These are phyloP conservation scores for Breviolum minutum DNA, from an alignment of 73 alveolate genomes.

Conservation along the genomic window DNA sequence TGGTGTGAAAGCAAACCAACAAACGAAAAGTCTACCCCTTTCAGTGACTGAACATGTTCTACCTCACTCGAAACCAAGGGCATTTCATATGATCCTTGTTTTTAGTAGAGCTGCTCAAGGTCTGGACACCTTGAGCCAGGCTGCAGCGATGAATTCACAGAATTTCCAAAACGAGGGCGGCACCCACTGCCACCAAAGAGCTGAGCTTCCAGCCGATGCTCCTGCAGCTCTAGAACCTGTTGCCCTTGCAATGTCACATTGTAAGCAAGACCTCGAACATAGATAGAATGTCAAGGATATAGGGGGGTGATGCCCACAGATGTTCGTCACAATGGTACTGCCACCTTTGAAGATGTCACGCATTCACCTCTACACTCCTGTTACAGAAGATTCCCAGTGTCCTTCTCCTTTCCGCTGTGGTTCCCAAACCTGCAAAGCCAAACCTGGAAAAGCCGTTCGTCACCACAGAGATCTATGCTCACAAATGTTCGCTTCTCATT, in stretches of 20 bases:
- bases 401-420: not conserved
- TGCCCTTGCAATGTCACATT: conserved; percentile 62
- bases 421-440: conserved; percentile 40
- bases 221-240: conserved; percentile 29
- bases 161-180: not conserved
- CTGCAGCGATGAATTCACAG: not conserved
- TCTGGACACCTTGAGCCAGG: not conserved
- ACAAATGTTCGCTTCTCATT: too few relatives aligned
- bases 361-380: too few relatives aligned
- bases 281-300: not conserved
- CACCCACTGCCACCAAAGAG: not conserved
- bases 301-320: too few relatives aligned
- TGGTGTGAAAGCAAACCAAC: too few relatives aligned
- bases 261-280: conserved; percentile 52
- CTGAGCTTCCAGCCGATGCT: conserved; percentile 12
- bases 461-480: too few relatives aligned
- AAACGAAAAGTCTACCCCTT: too few relatives aligned
- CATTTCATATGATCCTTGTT: too few relatives aligned
- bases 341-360: not conserved
- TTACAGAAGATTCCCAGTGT: too few relatives aligned
- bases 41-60: too few relatives aligned
- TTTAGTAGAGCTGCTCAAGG: not conserved
- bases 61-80: too few relatives aligned
- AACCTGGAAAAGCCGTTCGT: not conserved
- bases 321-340: not conserved